These are phyloP conservation scores for Hordeum pubiflorum DNA, from an alignment of 202 grass and related monocot species.

Conservation along the genomic window DNA sequence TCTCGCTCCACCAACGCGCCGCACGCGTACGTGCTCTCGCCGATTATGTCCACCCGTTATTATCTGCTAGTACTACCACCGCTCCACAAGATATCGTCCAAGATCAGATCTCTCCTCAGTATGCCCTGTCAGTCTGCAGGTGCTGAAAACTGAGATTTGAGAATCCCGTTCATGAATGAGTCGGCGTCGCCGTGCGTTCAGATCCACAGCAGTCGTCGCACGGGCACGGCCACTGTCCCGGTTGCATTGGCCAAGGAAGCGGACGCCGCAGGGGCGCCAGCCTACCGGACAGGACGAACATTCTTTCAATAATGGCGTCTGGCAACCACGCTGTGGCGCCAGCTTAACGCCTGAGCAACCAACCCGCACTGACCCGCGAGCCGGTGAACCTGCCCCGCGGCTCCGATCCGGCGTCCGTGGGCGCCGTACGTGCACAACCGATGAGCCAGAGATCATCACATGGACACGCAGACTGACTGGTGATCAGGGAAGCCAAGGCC, in stretches of 20 bases:
- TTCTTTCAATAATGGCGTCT: not conserved
- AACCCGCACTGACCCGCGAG: not conserved
- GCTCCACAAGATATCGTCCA: not conserved
- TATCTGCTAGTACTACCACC: not conserved
- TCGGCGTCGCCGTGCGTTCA: not conserved
- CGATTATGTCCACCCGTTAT: not conserved
- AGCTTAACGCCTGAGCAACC: not conserved
- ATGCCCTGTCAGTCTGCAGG: not conserved
- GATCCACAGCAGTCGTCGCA: not conserved
- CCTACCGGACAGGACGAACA: not conserved
- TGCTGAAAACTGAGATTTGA: not conserved
- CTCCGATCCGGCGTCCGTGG: no score
- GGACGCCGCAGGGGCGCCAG: not conserved
- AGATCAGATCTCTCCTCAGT: not conserved
- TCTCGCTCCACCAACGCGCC: not conserved
- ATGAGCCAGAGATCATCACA: not conserved
- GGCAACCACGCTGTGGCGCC: not conserved
- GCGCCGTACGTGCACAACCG: not conserved
- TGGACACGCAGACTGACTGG: no score
- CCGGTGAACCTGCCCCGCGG: not conserved
- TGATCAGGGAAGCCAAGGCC: not conserved
- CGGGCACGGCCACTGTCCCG: not conserved
- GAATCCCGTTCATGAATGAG: not conserved
- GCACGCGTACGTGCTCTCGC: not conserved
- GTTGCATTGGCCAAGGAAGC: not conserved